Evolutionary conservation across 225 moss, liverwort and hornwort species (phyloP).

Genomic region (Bryoerythrophyllum caledonicum): DNA sequence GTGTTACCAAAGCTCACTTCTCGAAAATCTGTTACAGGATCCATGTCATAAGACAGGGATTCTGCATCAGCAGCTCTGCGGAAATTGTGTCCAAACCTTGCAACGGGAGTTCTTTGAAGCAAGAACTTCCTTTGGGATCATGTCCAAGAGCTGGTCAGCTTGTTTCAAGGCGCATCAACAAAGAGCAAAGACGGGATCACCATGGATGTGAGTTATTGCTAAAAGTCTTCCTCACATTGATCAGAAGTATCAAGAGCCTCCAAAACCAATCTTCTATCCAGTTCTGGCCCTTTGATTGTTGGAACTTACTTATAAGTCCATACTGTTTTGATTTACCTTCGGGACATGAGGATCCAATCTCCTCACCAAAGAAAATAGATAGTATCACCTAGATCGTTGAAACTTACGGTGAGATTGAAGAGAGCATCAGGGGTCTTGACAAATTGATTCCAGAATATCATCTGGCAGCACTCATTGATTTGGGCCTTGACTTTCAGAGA

Average conservation of each 20-base stretch:
- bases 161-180: not conserved
- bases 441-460: not conserved
- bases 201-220: not conserved
- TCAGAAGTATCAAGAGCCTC: not conserved
- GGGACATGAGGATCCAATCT: not conserved
- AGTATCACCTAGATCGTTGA: not conserved
- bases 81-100: not conserved
- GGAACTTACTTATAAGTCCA: no score
- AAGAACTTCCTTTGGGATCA: not conserved
- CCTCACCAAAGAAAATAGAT: not conserved
- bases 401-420: not conserved
- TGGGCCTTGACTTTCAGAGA: not conserved
- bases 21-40: not conserved
- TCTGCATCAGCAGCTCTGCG: no score
- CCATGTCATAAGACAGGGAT: not conserved
- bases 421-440: not conserved
- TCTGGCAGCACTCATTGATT: not conserved
- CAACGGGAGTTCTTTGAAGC: not conserved
- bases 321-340: not conserved
- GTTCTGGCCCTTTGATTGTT: not conserved
- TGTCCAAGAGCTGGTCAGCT: not conserved
- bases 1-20: not conserved
- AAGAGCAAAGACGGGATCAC: not conserved
- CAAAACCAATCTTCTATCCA: not conserved
- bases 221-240: not conserved